Evolutionary conservation across 1,139 yeast genomes (phyloP).

Genomic region (Lodderomyces pseudojiufengensis): DNA sequence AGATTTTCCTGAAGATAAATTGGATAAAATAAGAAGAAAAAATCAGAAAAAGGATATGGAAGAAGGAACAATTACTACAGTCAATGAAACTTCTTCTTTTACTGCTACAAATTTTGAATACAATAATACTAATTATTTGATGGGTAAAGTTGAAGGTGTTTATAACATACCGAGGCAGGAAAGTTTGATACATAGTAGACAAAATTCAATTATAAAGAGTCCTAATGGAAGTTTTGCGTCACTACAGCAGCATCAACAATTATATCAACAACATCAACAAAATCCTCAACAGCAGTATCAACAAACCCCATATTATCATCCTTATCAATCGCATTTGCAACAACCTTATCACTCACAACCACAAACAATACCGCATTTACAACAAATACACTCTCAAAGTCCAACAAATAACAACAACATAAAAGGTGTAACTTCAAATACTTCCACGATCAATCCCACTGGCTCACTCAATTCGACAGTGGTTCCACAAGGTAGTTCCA

Average conservation of each 20-base stretch:
- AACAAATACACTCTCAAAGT: neutral
- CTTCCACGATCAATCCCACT: neutral
- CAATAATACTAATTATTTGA: no score
- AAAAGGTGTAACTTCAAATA: neutral
- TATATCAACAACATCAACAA: neutral
- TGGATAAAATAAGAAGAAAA: slow-evolving; percentile 32
- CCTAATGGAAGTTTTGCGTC: no score
- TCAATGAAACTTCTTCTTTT: no score
- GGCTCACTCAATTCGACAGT: no score
- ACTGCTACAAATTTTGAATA: no score
- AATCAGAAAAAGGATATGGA: slow-evolving; percentile 13
- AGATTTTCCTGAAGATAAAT: slow-evolving; percentile 37
- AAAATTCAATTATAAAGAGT: no score
- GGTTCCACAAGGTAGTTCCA: no score
- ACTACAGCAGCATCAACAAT: neutral
- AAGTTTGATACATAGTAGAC: neutral
- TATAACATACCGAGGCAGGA: neutral
- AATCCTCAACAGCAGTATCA: neutral
- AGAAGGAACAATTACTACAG: no score
- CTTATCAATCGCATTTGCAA: neutral
- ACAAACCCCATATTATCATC: neutral
- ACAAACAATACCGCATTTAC: neutral
- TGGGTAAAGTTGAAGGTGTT: no score
- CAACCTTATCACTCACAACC: neutral
- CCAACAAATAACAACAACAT: neutral